Conservation (phyloP, 768 basidiomycete genomes). For the Mycena vulgaris region DNA sequence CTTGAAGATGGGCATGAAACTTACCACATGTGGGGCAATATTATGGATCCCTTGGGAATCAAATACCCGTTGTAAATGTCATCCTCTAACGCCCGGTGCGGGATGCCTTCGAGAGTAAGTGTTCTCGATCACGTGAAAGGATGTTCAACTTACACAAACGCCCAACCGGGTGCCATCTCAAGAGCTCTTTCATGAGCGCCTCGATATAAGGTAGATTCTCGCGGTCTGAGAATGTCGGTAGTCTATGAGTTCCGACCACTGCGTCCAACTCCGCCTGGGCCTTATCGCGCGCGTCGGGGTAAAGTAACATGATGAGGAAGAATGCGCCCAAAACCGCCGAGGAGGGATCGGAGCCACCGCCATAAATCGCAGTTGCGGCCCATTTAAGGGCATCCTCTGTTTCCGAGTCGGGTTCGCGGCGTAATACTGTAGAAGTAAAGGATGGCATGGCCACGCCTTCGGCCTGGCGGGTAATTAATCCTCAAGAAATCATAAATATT, state of each 20-base stretch:
- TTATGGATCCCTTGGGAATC: constrained; percentile 33
- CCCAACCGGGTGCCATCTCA: constrained; percentile 48
- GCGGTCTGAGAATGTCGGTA: constrained; percentile 50
- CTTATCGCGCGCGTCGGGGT: constrained; percentile 46
- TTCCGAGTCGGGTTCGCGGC: constrained; percentile 48
- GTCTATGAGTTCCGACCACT: constrained; percentile 47
- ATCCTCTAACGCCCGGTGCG: constrained; percentile 36
- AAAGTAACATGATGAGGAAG: constrained; percentile 48
- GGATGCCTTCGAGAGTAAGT: constrained; percentile 20
- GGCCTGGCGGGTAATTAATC: constrained; percentile 48
- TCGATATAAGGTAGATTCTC: constrained; percentile 48
- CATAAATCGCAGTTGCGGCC: constrained; percentile 46
- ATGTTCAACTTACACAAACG: constrained; percentile 44
- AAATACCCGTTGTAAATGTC: constrained; percentile 43
- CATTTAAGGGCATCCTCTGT: constrained; percentile 60
- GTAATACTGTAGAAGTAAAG: constrained; percentile 59
- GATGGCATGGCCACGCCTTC: constrained; percentile 54
- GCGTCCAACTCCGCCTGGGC: constrained; percentile 54
- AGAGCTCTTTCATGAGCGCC: constrained; percentile 49
- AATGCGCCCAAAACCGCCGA: constrained; percentile 46
- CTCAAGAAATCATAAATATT: background rate
- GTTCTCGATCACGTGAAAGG: constrained; percentile 5
- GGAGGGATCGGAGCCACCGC: constrained; percentile 54
- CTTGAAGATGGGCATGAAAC: background rate
- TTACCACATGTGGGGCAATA: constrained; percentile 33